Percentiles rank a stretch among this genome's conserved stretches.
phyloP scores from a whole-genome alignment of 2,329 filamentous ascomycete genomes.

The Sphaerulina populicola region DNA sequence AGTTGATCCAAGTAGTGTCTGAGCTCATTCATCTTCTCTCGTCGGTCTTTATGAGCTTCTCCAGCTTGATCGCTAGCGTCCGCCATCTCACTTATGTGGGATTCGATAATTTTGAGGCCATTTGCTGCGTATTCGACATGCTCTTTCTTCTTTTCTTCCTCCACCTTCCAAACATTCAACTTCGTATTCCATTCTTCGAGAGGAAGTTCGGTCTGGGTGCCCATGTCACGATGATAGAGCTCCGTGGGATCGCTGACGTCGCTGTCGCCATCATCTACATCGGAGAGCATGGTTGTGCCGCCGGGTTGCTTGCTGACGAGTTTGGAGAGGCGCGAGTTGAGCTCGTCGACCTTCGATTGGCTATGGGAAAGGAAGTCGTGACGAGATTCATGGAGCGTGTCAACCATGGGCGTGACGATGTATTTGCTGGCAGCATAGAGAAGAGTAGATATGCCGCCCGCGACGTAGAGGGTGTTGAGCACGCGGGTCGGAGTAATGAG shows the following conservation, averaged over 20 bases:
- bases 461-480: slow-evolving; percentile 49
- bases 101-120: slow-evolving; percentile 42
- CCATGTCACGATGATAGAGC: slow-evolving; percentile 72
- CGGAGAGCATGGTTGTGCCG: slow-evolving; percentile 22
- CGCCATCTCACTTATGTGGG: slow-evolving; percentile 44
- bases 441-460: slow-evolving; percentile 47
- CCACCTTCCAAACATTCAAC: slow-evolving; percentile 25
- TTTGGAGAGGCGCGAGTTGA: slow-evolving; percentile 48
- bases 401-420: slow-evolving; percentile 55
- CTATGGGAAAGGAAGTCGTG: slow-evolving; percentile 51
- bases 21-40: slow-evolving; percentile 46
- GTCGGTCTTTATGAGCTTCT: slow-evolving; percentile 46
- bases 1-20: slow-evolving; percentile 58
- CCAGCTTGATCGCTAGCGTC: slow-evolving; percentile 47
- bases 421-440: slow-evolving; percentile 65
- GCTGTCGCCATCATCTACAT: slow-evolving; percentile 43
- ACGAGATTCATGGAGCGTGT: slow-evolving; percentile 46
- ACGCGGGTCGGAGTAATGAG: slow-evolving; percentile 51
- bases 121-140: slow-evolving; percentile 24
- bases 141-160: slow-evolving; percentile 20
- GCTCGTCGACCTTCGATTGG: slow-evolving; percentile 43
- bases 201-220: slow-evolving; percentile 61
- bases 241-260: slow-evolving; percentile 59
- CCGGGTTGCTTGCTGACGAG: slow-evolving; percentile 25
- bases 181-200: slow-evolving; percentile 42